Percentiles rank a stretch among this genome's conserved stretches.
These are phyloP conservation scores for Lepidium aucheri DNA, from an alignment of 345 rosid genomes.

Conservation along the genomic window DNA sequence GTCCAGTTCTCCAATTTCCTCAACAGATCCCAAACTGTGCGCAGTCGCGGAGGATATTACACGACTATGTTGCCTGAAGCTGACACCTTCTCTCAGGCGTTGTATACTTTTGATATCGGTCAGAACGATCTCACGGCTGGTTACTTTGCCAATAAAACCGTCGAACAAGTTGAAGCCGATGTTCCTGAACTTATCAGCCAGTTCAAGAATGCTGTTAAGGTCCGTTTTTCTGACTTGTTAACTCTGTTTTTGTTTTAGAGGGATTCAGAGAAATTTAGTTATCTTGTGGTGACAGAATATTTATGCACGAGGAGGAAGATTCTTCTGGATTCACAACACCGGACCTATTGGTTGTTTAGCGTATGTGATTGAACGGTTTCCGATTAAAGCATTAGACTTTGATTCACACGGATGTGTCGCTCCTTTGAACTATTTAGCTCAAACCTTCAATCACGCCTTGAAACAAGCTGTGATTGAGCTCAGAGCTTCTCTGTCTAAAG, in stretches of 20 bases:
- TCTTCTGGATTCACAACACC: slow-evolving; percentile 69
- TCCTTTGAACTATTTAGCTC: slow-evolving; percentile 56
- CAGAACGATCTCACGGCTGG: slow-evolving; percentile 66
- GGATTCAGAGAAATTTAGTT: background rate
- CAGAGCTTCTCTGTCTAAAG: slow-evolving; percentile 34
- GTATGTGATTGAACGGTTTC: slow-evolving; percentile 47
- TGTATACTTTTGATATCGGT: slow-evolving; percentile 71
- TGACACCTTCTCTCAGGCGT: slow-evolving; percentile 35
- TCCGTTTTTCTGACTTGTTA: background rate
- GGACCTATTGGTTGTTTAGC: slow-evolving; percentile 69
- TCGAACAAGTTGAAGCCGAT: slow-evolving; percentile 30
- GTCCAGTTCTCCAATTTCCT: slow-evolving; percentile 48
- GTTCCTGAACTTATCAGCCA: slow-evolving; percentile 46
- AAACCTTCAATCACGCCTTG: slow-evolving; percentile 40
- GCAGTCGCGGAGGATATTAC: slow-evolving; percentile 38
- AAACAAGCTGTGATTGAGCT: slow-evolving; percentile 37
- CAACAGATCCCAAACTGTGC: slow-evolving; percentile 48
- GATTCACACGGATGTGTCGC: slow-evolving; percentile 51
- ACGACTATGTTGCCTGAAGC: slow-evolving; percentile 36
- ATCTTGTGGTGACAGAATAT: slow-evolving; percentile 25
- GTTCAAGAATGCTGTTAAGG: slow-evolving; percentile 34
- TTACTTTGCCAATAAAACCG: slow-evolving; percentile 44
- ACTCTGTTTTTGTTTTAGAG: background rate
- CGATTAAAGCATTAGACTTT: slow-evolving; percentile 33
- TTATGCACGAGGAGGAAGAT: slow-evolving; percentile 58